Evolutionary conservation across 176 grass and related monocot genomes (phyloP).

Genomic region (Oryza australiensis): DNA sequence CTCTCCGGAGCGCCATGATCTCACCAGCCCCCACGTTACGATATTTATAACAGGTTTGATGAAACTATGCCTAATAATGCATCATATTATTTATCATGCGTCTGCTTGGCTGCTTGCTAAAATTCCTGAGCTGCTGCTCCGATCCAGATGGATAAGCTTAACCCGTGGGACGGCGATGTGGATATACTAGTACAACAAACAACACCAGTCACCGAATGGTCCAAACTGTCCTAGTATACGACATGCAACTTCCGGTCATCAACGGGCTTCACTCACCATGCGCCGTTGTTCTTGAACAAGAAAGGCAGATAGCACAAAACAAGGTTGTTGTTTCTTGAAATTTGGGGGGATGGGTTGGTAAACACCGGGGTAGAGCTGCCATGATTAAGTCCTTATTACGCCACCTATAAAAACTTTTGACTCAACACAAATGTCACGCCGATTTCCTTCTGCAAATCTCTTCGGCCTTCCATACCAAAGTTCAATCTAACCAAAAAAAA

Average conservation of each 20-base stretch:
- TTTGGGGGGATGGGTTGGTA: background rate
- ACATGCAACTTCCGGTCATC: background rate
- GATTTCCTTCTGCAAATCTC: background rate
- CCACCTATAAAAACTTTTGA: background rate
- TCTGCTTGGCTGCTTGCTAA: background rate
- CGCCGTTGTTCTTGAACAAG: background rate
- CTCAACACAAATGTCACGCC: too few species aligned
- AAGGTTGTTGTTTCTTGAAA: background rate
- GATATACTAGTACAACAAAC: background rate
- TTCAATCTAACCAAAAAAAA: background rate
- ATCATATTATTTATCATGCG: background rate
- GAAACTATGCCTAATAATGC: background rate
- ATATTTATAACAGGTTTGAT: background rate
- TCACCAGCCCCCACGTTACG: background rate
- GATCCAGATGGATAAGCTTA: conserved; percentile 13
- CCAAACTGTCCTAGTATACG: background rate
- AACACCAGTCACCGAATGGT: background rate
- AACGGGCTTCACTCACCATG: background rate
- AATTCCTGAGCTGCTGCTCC: background rate
- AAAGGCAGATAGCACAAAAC: background rate
- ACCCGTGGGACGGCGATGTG: background rate
- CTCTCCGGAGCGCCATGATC: background rate
- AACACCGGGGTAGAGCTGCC: background rate
- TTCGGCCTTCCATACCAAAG: background rate
- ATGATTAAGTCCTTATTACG: background rate